Evolutionary conservation across 1,139 yeast species (phyloP).

Genomic region (Suhomyces wounanorum): DNA sequence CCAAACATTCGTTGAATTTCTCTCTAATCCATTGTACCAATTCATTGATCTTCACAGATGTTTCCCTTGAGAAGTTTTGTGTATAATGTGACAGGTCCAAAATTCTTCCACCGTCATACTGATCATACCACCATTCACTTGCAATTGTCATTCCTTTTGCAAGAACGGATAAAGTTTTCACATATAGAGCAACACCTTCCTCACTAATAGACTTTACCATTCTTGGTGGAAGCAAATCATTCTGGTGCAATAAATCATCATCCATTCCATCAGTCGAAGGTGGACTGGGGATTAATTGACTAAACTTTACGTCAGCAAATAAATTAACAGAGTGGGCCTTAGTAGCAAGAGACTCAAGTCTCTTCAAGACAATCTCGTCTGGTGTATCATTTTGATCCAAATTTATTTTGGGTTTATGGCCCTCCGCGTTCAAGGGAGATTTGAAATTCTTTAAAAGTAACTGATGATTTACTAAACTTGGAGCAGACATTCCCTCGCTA

Average conservation of each 20-base stretch:
- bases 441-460: slow-evolving; percentile 25
- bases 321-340: slow-evolving; percentile 87
- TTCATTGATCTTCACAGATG: slow-evolving; percentile 59
- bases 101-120: slow-evolving; percentile 27
- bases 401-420: background rate
- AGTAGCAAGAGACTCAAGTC: slow-evolving; percentile 77
- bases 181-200: slow-evolving; percentile 84
- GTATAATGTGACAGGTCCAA: background rate
- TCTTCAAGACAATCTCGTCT: slow-evolving; percentile 45
- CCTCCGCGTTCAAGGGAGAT: slow-evolving; percentile 13
- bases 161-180: slow-evolving; percentile 76
- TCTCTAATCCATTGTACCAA: slow-evolving; percentile 93
- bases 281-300: slow-evolving; percentile 79
- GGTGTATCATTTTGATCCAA: slow-evolving; percentile 12
- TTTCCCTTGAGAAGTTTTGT: slow-evolving; percentile 16
- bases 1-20: slow-evolving; percentile 83
- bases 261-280: slow-evolving; percentile 54
- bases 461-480: slow-evolving; percentile 24
- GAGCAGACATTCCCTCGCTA: slow-evolving; percentile 16
- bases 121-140: slow-evolving; percentile 80
- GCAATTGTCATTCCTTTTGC: slow-evolving; percentile 87
- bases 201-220: slow-evolving; percentile 66
- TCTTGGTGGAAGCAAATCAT: slow-evolving; percentile 57
- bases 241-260: slow-evolving; percentile 41
- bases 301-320: slow-evolving; percentile 88